Evolutionary conservation across 1,284 basidiomycete species (phyloP).

Genomic region (Limonomyces culmigenus): DNA sequence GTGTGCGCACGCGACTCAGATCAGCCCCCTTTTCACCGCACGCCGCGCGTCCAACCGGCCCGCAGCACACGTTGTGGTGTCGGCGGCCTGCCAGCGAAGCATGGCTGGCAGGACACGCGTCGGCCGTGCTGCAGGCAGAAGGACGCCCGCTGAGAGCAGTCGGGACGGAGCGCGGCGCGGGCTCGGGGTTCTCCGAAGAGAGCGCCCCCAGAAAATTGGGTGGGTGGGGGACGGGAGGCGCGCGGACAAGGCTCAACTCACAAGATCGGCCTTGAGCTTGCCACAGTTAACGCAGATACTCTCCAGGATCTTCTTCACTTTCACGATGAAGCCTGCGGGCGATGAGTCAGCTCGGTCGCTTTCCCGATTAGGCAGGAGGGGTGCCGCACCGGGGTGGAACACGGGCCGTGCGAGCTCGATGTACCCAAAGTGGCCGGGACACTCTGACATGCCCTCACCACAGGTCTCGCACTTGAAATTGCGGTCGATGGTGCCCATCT

Average conservation of each 20-base stretch:
- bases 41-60: slow-evolving; percentile 67
- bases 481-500: slow-evolving; percentile 97
- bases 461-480: slow-evolving; percentile 99
- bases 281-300: slow-evolving; percentile 98
- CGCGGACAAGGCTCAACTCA: slow-evolving; percentile 65
- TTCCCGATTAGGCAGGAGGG: background rate
- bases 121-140: slow-evolving; percentile 47
- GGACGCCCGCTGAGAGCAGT: slow-evolving; percentile 48
- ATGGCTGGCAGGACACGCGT: slow-evolving; percentile 69
- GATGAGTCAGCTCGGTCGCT: background rate
- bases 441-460: slow-evolving; percentile 95
- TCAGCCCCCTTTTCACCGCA: slow-evolving; percentile 89
- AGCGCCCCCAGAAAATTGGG: slow-evolving; percentile 91
- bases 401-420: slow-evolving; percentile 94
- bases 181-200: slow-evolving; percentile 88
- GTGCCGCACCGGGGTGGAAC: slow-evolving; percentile 81
- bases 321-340: slow-evolving; percentile 79
- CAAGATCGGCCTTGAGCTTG: slow-evolving; percentile 90
- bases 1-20: slow-evolving; percentile 82
- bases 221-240: slow-evolving; percentile 83
- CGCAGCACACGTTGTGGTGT: slow-evolving; percentile 45
- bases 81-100: slow-evolving; percentile 27
- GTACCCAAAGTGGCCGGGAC: slow-evolving; percentile 98
- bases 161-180: slow-evolving; percentile 60
- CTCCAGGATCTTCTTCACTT: slow-evolving; percentile 99